Base-by-base conservation (phyloP, 352 stramenopile genomes). In the Globisporangium polare region DNA sequence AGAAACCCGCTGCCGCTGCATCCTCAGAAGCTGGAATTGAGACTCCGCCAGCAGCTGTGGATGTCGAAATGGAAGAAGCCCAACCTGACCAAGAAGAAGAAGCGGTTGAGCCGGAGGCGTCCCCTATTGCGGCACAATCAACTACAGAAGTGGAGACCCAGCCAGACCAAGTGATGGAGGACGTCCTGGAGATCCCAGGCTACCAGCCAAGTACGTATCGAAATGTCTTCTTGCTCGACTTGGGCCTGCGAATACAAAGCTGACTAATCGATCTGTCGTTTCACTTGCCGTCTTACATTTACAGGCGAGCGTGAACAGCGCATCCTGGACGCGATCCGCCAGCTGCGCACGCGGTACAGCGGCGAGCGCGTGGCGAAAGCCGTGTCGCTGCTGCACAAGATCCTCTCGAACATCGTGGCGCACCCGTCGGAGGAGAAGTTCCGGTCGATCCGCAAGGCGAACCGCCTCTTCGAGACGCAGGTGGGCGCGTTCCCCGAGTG, bases 321-420 rank as follows among this genome's bases (percentile, higher is more conserved):
- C 12, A 76, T 91, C 20, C 65, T 83, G 13, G 27, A 64, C 18
- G 72, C 84, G 10, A 59, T 89, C 7, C 69, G 59, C 33, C 60
- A 66, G 18, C 63, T 93, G 0, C 72, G 75, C 24, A 15, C 20
- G 5, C 73, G 74, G 5, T 71, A 86, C 54, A 58, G 59, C 20
- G 15, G 37, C 0, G 72, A 84, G 3, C n/a, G 41, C 18, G 75
- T 79, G 3, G n/a, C 50, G 3, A 78, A 70, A 17, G 72, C 82
- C 3, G 68, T 67, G 0, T 74, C 72, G 2, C 39, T 89, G 22
- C 69, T 94, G 17, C 61, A 89, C 60, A 84, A 85, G 54, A 86
- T 94, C 62, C 68, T 94, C 12, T 78, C 75, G 37, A 94, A 94
- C 68, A 80, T 94, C 54, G 67, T 89, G n/a, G 33, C 68, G n/a